Conservation (phyloP, 352 stramenopile species). For the Phytopythium oedochilum region DNA sequence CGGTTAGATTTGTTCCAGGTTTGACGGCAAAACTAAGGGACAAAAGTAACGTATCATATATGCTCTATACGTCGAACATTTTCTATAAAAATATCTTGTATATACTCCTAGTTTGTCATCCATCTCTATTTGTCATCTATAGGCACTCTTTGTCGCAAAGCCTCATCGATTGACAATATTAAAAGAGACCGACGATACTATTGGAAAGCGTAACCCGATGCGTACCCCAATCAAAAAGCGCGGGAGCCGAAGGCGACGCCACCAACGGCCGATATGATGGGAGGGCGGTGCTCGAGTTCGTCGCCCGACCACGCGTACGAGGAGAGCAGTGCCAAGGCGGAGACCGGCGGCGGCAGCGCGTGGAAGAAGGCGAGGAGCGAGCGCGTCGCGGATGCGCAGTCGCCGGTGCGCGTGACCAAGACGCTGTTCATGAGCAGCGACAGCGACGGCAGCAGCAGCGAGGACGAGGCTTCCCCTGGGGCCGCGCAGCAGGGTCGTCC, state of each 20-base stretch:
- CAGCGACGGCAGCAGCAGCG: conserved; percentile 10
- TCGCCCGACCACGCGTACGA: not conserved
- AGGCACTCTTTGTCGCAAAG: too few species aligned
- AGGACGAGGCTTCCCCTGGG: not conserved
- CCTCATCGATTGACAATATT: too few species aligned
- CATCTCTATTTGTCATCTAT: too few species aligned
- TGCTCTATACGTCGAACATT: too few species aligned
- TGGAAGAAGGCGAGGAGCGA: not conserved
- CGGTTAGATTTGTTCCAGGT: too few species aligned
- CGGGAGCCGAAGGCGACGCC: not conserved
- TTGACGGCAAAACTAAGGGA: too few species aligned
- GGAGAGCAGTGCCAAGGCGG: not conserved
- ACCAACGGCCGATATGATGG: not conserved
- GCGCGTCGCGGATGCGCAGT: not conserved
- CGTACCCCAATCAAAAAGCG: not conserved
- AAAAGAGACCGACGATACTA: too few species aligned
- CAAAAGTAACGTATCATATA: too few species aligned
- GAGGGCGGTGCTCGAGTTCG: not conserved
- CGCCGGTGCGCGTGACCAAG: conserved; percentile 26
- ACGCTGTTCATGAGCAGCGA: conserved; percentile 31
- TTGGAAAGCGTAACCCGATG: too few species aligned
- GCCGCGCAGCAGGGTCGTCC: not conserved
- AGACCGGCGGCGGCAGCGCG: not conserved
- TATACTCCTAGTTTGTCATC: too few species aligned
- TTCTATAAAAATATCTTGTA: too few species aligned